A percentile compares a stretch with the other conserved stretches of the same genome.
Conservation (phyloP, 305 asterid species). For the Vinca major region DNA sequence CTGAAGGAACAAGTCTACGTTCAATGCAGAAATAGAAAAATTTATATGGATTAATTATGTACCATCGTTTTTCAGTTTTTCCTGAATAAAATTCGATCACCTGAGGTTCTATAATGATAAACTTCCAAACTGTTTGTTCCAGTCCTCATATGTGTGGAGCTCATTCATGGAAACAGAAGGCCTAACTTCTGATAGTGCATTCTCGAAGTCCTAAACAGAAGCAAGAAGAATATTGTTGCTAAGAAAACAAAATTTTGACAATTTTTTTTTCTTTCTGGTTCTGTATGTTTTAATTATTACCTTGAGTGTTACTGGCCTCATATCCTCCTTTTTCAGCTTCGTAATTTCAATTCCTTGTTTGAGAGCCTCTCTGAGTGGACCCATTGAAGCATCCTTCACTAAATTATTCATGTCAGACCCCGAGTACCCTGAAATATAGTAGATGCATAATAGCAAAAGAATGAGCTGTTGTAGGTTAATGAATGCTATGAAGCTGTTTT, state of each 20-base stretch:
- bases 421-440: slow-evolving; percentile 58
- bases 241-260: not conserved
- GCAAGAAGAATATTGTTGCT: not conserved
- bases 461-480: slow-evolving; percentile 4
- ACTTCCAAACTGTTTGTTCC: slow-evolving; percentile 95
- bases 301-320: slow-evolving; percentile 73
- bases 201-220: slow-evolving; percentile 65
- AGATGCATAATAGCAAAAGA: not conserved
- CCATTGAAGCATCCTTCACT: slow-evolving; percentile 99
- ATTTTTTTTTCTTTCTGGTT: not conserved
- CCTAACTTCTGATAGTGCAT: slow-evolving; percentile 84
- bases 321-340: slow-evolving; percentile 79
- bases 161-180: slow-evolving; percentile 83
- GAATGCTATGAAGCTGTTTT: slow-evolving; percentile 14
- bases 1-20: too few species aligned
- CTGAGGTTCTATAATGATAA: slow-evolving; percentile 43
- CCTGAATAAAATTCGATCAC: not conserved
- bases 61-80: not conserved
- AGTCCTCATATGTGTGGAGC: slow-evolving; percentile 68
- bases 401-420: slow-evolving; percentile 98
- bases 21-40: too few species aligned
- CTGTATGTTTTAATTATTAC: slow-evolving; percentile 22
- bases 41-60: too few species aligned
- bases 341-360: slow-evolving; percentile 67
- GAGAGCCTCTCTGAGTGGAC: slow-evolving; percentile 93